Evolutionary conservation across 768 basidiomycete genomes (phyloP).

Genomic region (Jaapia argillacea): DNA sequence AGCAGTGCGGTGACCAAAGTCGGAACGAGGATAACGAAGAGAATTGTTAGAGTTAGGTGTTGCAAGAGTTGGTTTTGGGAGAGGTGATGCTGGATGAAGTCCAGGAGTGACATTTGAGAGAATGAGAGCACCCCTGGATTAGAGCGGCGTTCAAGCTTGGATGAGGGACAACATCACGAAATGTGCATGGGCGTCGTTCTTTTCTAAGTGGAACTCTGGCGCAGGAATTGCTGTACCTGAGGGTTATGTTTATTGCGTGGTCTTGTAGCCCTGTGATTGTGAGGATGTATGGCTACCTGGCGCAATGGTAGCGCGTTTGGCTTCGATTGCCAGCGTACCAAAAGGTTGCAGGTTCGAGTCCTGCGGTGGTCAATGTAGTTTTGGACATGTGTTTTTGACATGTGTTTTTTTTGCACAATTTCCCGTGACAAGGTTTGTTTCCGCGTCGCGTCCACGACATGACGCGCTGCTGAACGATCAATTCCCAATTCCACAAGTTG

Average conservation of each 20-base stretch:
- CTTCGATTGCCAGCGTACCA: constrained; percentile 79
- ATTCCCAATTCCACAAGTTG: too few relatives aligned
- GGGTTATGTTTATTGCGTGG: too few relatives aligned
- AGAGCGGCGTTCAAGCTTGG: background rate
- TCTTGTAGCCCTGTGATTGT: too few relatives aligned
- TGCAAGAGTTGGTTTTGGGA: constrained; percentile 6
- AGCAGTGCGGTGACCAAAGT: constrained; percentile 34
- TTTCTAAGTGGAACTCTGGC: too few relatives aligned
- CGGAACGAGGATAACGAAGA: constrained; percentile 45
- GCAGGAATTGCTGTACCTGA: too few relatives aligned
- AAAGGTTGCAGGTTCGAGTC: constrained; percentile 97
- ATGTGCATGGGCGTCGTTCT: too few relatives aligned
- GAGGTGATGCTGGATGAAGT: too few relatives aligned
- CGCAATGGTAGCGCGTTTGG: constrained; percentile 96
- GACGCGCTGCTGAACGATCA: background rate
- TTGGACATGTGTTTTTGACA: background rate
- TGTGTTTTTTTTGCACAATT: background rate
- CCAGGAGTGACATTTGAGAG: background rate
- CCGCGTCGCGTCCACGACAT: background rate
- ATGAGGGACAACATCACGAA: too few relatives aligned
- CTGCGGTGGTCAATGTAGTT: constrained; percentile 64
- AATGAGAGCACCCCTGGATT: background rate
- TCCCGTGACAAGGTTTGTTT: background rate
- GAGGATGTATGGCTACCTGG: constrained; percentile 50
- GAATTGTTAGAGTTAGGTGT: constrained; percentile 35